These are phyloP conservation scores for Lenzites betulinus DNA, from an alignment of 768 basidiomycete species.

Conservation along the genomic window DNA sequence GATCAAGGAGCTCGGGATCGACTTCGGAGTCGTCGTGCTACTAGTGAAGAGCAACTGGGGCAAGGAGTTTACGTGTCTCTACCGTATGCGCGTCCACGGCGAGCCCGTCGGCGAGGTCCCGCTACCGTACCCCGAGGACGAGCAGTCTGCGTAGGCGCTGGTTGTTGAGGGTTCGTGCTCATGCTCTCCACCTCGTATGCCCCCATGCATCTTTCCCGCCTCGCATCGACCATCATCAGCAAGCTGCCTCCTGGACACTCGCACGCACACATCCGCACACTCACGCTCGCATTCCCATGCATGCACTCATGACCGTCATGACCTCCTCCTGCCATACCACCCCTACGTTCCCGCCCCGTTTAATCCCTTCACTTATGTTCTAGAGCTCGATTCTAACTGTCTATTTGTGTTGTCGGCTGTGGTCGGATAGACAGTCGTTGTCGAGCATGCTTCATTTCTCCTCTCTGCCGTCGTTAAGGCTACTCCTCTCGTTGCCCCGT, in stretches of 20 bases:
- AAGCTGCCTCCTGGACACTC: background rate
- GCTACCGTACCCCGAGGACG: constrained; percentile 34
- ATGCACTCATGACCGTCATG: constrained; percentile 18
- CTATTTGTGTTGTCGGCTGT: background rate
- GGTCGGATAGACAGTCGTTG: background rate
- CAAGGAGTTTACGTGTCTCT: constrained; percentile 83
- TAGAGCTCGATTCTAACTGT: background rate
- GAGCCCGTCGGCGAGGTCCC: constrained; percentile 48
- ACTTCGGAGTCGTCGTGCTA: constrained; percentile 84
- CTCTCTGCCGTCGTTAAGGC: background rate
- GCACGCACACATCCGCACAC: background rate
- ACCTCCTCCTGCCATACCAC: background rate
- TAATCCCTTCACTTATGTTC: constrained; percentile 22
- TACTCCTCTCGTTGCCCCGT: background rate
- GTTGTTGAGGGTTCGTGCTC: background rate
- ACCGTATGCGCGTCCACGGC: constrained; percentile 82
- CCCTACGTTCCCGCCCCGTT: constrained; percentile 2
- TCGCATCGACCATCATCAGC: background rate
- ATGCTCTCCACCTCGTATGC: constrained; percentile 1
- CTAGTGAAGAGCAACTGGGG: constrained; percentile 89
- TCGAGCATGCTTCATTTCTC: constrained; percentile 3
- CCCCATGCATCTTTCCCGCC: background rate
- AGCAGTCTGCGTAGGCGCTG: constrained; percentile 6
- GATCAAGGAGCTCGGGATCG: constrained; percentile 68
- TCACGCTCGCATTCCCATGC: background rate